These are phyloP conservation scores for Rosa persica DNA, from an alignment of 306 rosid species.

Conservation along the genomic window DNA sequence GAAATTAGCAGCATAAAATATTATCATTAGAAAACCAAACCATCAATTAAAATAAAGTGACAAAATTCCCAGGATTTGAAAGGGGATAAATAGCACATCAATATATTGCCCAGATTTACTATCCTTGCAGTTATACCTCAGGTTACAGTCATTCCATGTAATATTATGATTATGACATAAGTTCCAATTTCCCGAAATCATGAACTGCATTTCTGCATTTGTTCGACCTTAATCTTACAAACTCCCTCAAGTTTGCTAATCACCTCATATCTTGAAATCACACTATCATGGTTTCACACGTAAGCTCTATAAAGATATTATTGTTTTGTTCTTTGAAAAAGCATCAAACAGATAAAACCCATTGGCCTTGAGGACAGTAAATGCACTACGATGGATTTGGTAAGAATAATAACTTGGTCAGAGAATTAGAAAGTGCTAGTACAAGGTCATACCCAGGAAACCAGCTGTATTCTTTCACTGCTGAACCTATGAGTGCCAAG, in stretches of 20 bases:
- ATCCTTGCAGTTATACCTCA: neutral
- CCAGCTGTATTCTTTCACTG: constrained; percentile 81
- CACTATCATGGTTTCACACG: neutral
- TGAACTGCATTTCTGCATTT: neutral
- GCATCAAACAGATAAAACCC: neutral
- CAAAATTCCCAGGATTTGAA: neutral
- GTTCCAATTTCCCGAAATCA: neutral
- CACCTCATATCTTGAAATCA: neutral
- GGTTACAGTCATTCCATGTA: neutral
- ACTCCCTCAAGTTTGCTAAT: neutral
- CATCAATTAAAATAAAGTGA: neutral
- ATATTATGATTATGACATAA: neutral
- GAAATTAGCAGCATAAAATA: neutral
- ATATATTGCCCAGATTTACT: neutral
- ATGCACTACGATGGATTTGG: neutral
- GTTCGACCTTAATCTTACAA: neutral
- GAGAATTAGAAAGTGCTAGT: constrained; percentile 16
- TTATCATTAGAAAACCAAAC: neutral
- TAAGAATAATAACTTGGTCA: neutral
- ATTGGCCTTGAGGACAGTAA: neutral
- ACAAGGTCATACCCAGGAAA: constrained; percentile 85
- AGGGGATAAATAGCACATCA: neutral
- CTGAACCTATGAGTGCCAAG: constrained; percentile 59
- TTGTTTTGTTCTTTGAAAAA: neutral
- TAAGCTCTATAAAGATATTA: neutral